phyloP scores from a whole-genome alignment of 2,329 filamentous ascomycete genomes.

The Rhynchosporium graminicola region DNA sequence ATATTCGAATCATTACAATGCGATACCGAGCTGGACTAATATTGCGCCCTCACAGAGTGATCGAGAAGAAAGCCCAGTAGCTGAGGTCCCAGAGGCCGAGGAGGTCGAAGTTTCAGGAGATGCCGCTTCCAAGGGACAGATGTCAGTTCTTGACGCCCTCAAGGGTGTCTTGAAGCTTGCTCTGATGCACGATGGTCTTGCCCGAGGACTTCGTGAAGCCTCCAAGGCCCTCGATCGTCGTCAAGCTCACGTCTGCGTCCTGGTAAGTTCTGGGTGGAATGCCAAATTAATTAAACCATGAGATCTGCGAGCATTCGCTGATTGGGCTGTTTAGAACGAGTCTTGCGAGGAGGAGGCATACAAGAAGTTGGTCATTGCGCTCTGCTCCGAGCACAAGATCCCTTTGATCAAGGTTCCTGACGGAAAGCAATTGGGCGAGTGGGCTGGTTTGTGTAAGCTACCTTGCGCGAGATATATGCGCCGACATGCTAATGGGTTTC shows the following conservation, averaged over 20 bases:
- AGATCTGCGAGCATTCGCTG: background rate
- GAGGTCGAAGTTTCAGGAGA: constrained; percentile 97
- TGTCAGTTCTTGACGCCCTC: constrained; percentile 97
- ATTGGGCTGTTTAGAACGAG: constrained; percentile 60
- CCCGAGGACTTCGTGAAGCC: constrained; percentile 96
- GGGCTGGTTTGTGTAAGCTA: constrained; percentile 97
- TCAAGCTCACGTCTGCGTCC: constrained; percentile 99
- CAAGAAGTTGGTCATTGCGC: constrained; percentile 99
- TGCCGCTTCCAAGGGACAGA: constrained; percentile 82
- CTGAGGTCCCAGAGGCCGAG: constrained; percentile 76
- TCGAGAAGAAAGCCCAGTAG: constrained; percentile 98
- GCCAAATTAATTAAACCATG: background rate
- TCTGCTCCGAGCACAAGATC: constrained; percentile 99
- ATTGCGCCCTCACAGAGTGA: constrained; percentile 71
- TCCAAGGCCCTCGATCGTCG: constrained; percentile 98
- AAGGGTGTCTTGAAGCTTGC: constrained; percentile 99
- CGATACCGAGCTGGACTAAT: constrained; percentile 4
- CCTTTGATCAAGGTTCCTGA: constrained; percentile 99
- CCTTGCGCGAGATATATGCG: constrained; percentile 24
- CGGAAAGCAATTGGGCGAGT: constrained; percentile 99
- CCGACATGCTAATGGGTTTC: constrained; percentile 22
- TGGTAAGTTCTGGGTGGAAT: constrained; percentile 44
- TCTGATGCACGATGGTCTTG: constrained; percentile 99
- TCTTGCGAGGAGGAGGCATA: constrained; percentile 99
- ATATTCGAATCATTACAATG: background rate